These are phyloP conservation scores for Tephrocybe sp. DNA, from an alignment of 768 basidiomycete species.

Conservation along the genomic window DNA sequence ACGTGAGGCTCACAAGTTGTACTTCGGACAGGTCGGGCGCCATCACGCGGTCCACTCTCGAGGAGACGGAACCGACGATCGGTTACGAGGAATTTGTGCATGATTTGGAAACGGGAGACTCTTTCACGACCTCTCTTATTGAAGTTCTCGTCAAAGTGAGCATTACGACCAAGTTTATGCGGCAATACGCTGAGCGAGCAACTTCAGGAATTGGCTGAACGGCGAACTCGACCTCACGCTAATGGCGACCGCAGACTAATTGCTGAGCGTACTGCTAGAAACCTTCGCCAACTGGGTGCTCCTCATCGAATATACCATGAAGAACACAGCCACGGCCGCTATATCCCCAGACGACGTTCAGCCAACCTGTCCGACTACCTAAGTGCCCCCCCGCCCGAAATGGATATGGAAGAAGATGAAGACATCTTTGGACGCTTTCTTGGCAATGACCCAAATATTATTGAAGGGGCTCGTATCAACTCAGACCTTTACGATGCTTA, in stretches of 20 bases:
- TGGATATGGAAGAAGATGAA: slow-evolving; percentile 68
- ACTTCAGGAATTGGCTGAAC: slow-evolving; percentile 73
- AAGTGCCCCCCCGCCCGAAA: slow-evolving; percentile 51
- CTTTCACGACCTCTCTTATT: slow-evolving; percentile 73
- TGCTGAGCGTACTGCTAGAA: slow-evolving; percentile 65
- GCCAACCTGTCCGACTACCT: slow-evolving; percentile 53
- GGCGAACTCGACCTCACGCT: slow-evolving; percentile 51
- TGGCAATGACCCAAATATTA: slow-evolving; percentile 30
- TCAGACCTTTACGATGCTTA: slow-evolving; percentile 69
- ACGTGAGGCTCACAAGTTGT: slow-evolving; percentile 7
- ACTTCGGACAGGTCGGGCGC: slow-evolving; percentile 57
- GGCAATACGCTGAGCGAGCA: neutral
- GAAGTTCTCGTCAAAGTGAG: slow-evolving; percentile 80
- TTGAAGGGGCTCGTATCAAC: slow-evolving; percentile 60
- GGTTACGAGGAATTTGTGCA: slow-evolving; percentile 76
- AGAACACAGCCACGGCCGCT: slow-evolving; percentile 31
- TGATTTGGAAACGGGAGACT: slow-evolving; percentile 76
- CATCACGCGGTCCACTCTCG: slow-evolving; percentile 65
- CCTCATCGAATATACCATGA: slow-evolving; percentile 55
- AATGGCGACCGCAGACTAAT: slow-evolving; percentile 68
- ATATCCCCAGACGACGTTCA: slow-evolving; percentile 35
- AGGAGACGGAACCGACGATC: slow-evolving; percentile 63
- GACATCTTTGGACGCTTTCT: slow-evolving; percentile 54
- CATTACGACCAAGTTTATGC: neutral
- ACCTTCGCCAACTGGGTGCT: slow-evolving; percentile 56